phyloP scores from a whole-genome alignment of 2,329 filamentous ascomycete species.

The Fusarium sp. region DNA sequence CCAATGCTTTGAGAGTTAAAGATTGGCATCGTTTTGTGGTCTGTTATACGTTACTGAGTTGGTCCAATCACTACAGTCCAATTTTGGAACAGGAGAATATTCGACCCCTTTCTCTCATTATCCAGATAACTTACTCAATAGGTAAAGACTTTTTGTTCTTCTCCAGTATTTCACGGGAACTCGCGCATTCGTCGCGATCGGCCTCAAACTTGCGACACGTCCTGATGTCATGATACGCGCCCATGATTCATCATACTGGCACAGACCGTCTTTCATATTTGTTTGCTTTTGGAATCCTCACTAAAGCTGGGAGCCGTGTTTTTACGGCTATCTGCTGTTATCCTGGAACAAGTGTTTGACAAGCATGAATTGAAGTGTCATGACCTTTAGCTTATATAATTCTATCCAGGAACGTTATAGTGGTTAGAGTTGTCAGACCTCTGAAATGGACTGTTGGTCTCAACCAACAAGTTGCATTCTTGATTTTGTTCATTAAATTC shows the following conservation, averaged over 20 bases:
- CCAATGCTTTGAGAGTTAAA: background rate
- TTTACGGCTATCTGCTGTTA: background rate
- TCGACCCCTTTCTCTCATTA: background rate
- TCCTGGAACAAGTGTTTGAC: background rate
- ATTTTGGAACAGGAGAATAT: background rate
- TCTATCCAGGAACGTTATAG: background rate
- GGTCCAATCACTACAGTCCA: background rate
- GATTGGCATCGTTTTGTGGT: background rate
- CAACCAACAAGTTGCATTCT: background rate
- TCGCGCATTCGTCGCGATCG: constrained; percentile 3
- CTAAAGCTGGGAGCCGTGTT: background rate
- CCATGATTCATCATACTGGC: constrained; percentile 36
- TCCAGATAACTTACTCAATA: too few species aligned
- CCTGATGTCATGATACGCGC: constrained; percentile 28
- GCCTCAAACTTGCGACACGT: background rate
- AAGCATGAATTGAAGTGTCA: constrained; percentile 10
- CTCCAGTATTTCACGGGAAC: constrained; percentile 20
- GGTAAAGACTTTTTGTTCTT: too few species aligned
- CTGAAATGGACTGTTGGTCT: background rate
- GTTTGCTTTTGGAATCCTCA: constrained; percentile 16
- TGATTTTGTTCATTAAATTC: background rate
- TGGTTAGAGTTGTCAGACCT: background rate
- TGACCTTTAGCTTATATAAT: background rate
- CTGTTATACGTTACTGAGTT: too few species aligned
- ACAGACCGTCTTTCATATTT: constrained; percentile 13